phyloP scores from a whole-genome alignment of 179 eudicot species.

The Camellia oleifera region DNA sequence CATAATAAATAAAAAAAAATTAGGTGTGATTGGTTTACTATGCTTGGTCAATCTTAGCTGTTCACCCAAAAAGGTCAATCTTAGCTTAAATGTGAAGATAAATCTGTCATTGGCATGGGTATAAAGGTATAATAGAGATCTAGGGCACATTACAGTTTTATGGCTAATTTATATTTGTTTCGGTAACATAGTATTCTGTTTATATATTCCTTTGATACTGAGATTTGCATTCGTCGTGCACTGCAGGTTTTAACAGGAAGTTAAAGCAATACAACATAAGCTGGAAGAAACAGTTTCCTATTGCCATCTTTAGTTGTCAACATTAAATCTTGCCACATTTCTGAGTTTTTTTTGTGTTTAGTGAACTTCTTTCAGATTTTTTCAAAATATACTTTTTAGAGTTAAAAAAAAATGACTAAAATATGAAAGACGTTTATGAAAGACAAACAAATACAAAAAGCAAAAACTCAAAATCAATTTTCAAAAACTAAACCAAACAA shows the following conservation, averaged over 20 bases:
- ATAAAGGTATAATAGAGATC: neutral
- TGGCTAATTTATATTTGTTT: no score
- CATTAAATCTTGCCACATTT: neutral
- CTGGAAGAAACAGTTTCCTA: neutral
- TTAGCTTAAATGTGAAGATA: neutral
- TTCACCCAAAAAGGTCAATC: neutral
- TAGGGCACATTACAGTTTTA: no score
- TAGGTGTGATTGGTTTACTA: neutral
- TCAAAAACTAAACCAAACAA: no score
- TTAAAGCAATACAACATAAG: neutral
- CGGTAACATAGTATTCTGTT: no score
- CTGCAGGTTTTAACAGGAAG: neutral
- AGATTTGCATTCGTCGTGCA: neutral
- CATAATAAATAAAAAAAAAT: no score
- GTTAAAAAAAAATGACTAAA: no score
- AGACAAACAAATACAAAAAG: no score
- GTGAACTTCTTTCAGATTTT: no score
- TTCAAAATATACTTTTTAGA: no score
- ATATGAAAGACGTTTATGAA: no score
- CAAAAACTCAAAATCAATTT: neutral
- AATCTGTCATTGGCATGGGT: neutral
- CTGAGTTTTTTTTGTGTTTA: neutral
- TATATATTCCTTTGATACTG: no score
- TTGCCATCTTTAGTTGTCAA: neutral
- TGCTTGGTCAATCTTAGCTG: no score